Evolutionary conservation across 169 alveolate species (phyloP), one percentile per base, ranked within the genome.

Genomic region (Theileria sp.): DNA sequence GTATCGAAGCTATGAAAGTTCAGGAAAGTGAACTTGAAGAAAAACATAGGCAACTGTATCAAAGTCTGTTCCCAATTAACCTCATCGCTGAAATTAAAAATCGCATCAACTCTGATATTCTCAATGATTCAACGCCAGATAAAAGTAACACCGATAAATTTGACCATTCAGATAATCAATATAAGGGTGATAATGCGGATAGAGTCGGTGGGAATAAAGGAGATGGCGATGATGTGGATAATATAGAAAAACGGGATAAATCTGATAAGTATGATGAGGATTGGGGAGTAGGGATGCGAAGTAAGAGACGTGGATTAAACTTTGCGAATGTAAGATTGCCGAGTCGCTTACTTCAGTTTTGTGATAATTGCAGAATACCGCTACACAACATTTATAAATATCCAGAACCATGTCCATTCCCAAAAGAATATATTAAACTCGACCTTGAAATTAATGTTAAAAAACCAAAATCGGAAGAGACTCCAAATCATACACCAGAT

Each of bases 361-460:
- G 94, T 69, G 94, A 91, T 38, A 91, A 91, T 54, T 91, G 94
- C 79, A 91, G 86, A 81, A 68, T 91, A 3, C 93, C 93, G 21
- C 79, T 88, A 50, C 94, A 91, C 77, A 90, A 89, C 61, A 68
- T 83, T 56, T 85, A 77, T 34, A 82, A 87, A 32, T 79, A 91
- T 64, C 93, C 93, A 23, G 90, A 86, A 4, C 86, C 86, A 54
- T 91, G 94, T 58, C 89, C 92, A 21, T 91, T 71, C 64, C 93
- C 93, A 23, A 78, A 77, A 64, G 94, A 91, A 65, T 19, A 66
- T 23, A 87, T 85, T 36, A 91, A 91, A 58, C 54, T 88, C 8
- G 90, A 87, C 61, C 86, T 87, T 19, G 67, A 72, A 34, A 78
- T 32, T n/a, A 70, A 28, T 28, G 50, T 67, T 0, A 13, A 44